phyloP scores from a whole-genome alignment of 495 filamentous ascomycete genomes.

The Aspergillus avenaceus region DNA sequence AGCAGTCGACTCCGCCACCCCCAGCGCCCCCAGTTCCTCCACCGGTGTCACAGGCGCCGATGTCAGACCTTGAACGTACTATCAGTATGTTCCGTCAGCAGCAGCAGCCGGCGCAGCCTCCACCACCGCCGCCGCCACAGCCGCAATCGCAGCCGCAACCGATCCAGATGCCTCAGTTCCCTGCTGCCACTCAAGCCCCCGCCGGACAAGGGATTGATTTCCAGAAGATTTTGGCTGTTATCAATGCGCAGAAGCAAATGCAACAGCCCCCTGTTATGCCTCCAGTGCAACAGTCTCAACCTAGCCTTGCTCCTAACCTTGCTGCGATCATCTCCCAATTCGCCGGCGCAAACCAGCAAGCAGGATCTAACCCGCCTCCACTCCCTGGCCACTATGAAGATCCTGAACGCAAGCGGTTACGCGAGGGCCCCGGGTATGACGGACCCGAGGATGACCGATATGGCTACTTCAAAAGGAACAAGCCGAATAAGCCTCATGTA shows the following conservation, averaged over 20 bases:
- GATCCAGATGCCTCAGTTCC: conserved; percentile 24
- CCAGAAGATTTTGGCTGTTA: conserved; percentile 32
- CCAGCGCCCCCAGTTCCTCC: conserved; percentile 15
- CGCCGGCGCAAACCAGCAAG: conserved; percentile 28
- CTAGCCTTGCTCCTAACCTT: conserved; percentile 34
- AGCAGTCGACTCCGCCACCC: conserved; percentile 29
- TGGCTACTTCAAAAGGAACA: conserved; percentile 33
- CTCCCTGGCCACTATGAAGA: conserved; percentile 31
- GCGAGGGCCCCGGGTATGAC: conserved; percentile 30
- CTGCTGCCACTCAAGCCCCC: conserved; percentile 16
- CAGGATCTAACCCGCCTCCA: conserved; percentile 13
- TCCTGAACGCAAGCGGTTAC: conserved; percentile 42
- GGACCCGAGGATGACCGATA: conserved; percentile 25
- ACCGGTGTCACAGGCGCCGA: conserved; percentile 19
- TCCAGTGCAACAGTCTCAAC: conserved; percentile 22
- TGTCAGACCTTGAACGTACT: conserved; percentile 37
- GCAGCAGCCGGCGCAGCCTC: conserved; percentile 12
- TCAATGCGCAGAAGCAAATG: conserved; percentile 33
- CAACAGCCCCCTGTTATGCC: conserved; percentile 25
- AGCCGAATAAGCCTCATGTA: conserved; percentile 33
- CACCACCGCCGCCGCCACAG: conserved; percentile 19
- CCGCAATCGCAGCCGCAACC: conserved; percentile 25
- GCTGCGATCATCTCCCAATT: conserved; percentile 50
- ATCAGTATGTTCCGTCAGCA: conserved; percentile 44
- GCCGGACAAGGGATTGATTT: conserved; percentile 25